Conservation (phyloP, 768 basidiomycete genomes). For the Amyloporia xantha region DNA sequence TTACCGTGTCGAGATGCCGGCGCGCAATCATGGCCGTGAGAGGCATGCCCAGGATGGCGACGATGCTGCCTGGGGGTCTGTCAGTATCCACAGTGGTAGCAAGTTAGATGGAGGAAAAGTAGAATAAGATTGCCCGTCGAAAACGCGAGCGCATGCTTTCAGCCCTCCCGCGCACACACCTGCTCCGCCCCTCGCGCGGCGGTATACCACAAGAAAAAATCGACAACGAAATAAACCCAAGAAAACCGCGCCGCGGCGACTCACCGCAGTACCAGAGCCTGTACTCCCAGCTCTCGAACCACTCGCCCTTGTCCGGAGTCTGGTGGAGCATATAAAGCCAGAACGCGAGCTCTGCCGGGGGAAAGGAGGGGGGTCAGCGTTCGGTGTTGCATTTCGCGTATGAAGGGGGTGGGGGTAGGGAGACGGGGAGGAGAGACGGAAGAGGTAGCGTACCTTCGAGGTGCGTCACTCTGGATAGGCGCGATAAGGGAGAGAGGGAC, state of each 20-base stretch:
- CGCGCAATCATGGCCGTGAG: conserved; percentile 57
- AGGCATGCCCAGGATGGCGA: conserved; percentile 67
- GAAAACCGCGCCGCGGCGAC: too few species aligned
- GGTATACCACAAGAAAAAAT: too few species aligned
- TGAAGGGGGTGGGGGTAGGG: not conserved
- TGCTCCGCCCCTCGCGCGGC: too few species aligned
- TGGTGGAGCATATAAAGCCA: conserved; percentile 82
- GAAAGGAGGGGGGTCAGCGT: too few species aligned
- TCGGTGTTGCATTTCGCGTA: not conserved
- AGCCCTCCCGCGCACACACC: too few species aligned
- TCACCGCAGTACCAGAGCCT: conserved; percentile 63
- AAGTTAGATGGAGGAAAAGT: not conserved
- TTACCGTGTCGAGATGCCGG: conserved; percentile 50
- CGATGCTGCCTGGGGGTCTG: conserved; percentile 44
- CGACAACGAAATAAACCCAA: not conserved
- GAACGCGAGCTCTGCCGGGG: conserved; percentile 64
- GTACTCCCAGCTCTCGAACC: conserved; percentile 81
- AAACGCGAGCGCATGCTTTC: not conserved
- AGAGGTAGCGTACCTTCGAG: conserved; percentile 71
- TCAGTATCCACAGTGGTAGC: not conserved
- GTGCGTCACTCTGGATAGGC: conserved; percentile 75
- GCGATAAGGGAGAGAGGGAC: too few species aligned
- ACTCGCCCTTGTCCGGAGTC: conserved; percentile 59
- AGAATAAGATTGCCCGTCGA: not conserved
- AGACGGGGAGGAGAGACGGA: too few species aligned